A percentile compares a stretch with the other conserved stretches of the same genome.
These are phyloP conservation scores for Colletotrichum tropicale DNA, from an alignment of 2,329 filamentous ascomycete species.

Conservation along the genomic window DNA sequence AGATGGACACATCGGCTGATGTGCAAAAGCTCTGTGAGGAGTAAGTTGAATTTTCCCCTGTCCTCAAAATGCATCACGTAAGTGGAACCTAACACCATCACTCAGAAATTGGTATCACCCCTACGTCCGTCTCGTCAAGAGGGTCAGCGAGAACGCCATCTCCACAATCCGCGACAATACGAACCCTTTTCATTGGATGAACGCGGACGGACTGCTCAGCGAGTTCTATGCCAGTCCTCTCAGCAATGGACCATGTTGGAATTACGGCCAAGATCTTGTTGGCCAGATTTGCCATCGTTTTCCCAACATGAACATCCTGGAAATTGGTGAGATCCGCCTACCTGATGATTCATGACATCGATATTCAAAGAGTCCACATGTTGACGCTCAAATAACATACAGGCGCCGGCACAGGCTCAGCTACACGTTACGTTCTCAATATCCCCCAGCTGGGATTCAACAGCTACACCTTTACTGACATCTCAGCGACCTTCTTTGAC, in stretches of 20 bases:
- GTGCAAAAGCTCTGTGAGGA: neutral
- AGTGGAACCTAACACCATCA: neutral
- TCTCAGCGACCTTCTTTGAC: slow-evolving; percentile 25
- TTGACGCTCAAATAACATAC: neutral
- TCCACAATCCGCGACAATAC: neutral
- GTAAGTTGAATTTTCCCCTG: neutral
- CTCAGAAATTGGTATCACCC: neutral
- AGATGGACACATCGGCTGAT: neutral
- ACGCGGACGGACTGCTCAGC: neutral
- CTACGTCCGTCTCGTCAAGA: neutral
- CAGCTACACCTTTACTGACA: slow-evolving; percentile 29
- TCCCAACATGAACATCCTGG: neutral
- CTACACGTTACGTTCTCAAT: neutral
- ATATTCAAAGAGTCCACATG: neutral
- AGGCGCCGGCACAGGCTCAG: slow-evolving; percentile 1
- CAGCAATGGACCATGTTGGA: neutral
- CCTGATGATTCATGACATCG: too few relatives aligned
- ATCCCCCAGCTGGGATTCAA: neutral
- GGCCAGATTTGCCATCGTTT: neutral
- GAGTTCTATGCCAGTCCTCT: slow-evolving; percentile 5
- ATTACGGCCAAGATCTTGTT: neutral
- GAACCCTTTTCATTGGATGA: slow-evolving; percentile 1
- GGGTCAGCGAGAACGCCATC: neutral
- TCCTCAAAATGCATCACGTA: neutral
- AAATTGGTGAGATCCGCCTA: neutral